A percentile compares a stretch with the other conserved stretches of the same genome.
Conservation (phyloP, 2,329 filamentous ascomycete genomes). For the Fonsecaea nubica region DNA sequence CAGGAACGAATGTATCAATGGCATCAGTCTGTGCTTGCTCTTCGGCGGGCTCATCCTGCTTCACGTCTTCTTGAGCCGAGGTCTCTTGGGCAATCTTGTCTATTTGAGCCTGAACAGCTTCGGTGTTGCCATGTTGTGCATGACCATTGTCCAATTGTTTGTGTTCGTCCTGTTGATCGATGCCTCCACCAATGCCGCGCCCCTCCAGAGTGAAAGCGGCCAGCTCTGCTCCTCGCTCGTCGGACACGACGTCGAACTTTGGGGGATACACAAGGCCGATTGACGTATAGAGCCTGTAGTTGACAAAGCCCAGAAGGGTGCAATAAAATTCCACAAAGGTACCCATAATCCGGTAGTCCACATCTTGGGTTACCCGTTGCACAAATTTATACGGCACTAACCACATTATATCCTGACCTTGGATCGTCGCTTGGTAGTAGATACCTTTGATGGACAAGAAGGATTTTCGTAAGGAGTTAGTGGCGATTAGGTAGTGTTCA, state of each 20-base stretch:
- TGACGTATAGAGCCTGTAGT: constrained; percentile 91
- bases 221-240: constrained; percentile 87
- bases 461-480: constrained; percentile 89
- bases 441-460: constrained; percentile 99
- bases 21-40: constrained; percentile 52
- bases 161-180: constrained; percentile 60
- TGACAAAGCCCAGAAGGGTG: constrained; percentile 91
- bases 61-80: constrained; percentile 51
- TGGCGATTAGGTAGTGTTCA: constrained; percentile 94
- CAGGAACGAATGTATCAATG: constrained; percentile 91
- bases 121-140: constrained; percentile 62
- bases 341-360: constrained; percentile 99
- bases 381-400: constrained; percentile 98
- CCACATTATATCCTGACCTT: constrained; percentile 97
- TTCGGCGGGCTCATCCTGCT: constrained; percentile 52
- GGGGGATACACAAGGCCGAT: constrained; percentile 93
- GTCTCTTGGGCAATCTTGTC: constrained; percentile 59
- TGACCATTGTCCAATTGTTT: constrained; percentile 61
- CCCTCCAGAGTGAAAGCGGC: constrained; percentile 90
- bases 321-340: constrained; percentile 99
- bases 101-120: constrained; percentile 72
- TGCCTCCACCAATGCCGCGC: constrained; percentile 59
- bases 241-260: constrained; percentile 85
- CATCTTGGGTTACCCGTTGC: constrained; percentile 88
- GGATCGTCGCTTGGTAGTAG: constrained; percentile 97